These are phyloP conservation scores for Straminergon stramineum DNA, from an alignment of 225 moss, liverwort and hornwort species.

Conservation along the genomic window DNA sequence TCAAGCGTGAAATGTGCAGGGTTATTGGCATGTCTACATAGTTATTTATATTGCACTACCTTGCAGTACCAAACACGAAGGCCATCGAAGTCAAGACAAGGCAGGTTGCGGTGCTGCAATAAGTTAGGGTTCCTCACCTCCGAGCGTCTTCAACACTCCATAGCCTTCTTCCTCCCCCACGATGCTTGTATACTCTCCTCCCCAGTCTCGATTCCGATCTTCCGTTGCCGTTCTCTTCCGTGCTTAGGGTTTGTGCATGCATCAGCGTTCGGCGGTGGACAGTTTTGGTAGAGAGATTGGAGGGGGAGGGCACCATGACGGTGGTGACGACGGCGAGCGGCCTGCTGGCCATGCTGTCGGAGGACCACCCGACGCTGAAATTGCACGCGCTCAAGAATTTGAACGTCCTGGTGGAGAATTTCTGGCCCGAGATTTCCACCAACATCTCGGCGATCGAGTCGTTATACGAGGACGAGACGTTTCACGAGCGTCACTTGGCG, in stretches of 20 bases:
- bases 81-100: background rate
- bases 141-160: background rate
- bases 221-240: background rate
- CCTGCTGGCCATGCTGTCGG: conserved; percentile 91
- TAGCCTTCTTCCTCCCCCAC: background rate
- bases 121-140: conserved; percentile 8
- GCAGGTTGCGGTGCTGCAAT: background rate
- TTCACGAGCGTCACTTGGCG: conserved; percentile 77
- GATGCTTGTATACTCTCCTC: background rate
- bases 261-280: background rate
- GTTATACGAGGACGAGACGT: conserved; percentile 82
- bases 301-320: conserved; percentile 38
- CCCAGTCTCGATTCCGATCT: background rate
- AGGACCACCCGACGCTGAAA: conserved; percentile 86
- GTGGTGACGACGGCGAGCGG: conserved; percentile 92
- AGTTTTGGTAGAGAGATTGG: background rate
- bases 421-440: conserved; percentile 97
- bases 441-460: conserved; percentile 89
- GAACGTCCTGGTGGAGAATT: conserved; percentile 76
- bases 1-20: background rate
- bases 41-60: background rate
- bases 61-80: background rate
- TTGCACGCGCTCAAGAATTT: conserved; percentile 85
- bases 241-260: background rate
- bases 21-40: background rate